phyloP scores from a whole-genome alignment of 2,329 filamentous ascomycete species.

The Aureobasidium sp. region DNA sequence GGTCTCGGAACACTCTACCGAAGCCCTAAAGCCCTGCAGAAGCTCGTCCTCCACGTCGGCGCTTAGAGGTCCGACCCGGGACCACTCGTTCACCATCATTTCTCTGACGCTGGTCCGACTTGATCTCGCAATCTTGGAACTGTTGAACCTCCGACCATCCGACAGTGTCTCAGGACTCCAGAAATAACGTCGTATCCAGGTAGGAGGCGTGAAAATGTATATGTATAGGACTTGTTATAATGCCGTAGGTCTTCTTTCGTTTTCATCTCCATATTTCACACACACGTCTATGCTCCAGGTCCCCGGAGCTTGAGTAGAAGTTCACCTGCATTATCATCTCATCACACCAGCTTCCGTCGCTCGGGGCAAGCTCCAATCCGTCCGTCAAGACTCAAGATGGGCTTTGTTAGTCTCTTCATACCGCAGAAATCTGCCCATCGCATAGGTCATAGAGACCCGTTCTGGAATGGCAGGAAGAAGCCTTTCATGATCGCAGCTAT shows the following conservation, averaged over 20 bases:
- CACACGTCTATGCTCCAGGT: not conserved
- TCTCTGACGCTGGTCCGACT: conserved; percentile 8
- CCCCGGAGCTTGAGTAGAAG: not conserved
- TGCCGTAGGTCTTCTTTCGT: not conserved
- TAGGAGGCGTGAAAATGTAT: not conserved
- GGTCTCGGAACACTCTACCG: not conserved
- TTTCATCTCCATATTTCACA: not conserved
- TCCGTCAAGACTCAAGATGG: not conserved
- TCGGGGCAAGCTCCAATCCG: not conserved
- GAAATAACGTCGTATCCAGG: not conserved
- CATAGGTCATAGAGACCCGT: conserved; percentile 5
- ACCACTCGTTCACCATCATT: not conserved
- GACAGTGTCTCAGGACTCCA: not conserved
- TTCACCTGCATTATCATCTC: not conserved
- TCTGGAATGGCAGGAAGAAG: conserved; percentile 19
- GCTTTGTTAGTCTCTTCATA: not conserved
- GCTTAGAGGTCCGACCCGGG: not conserved
- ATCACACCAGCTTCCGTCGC: not conserved
- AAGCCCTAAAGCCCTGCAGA: not conserved
- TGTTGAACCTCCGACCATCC: not conserved
- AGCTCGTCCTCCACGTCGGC: not conserved
- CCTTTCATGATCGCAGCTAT: conserved; percentile 16
- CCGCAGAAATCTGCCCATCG: conserved; percentile 1
- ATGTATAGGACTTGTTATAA: not conserved
- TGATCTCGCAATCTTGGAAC: conserved; percentile 1